Percentiles rank a stretch among this genome's conserved stretches.
phyloP scores from a whole-genome alignment of 2,329 filamentous ascomycete species.

The Fusarium ambrosium region DNA sequence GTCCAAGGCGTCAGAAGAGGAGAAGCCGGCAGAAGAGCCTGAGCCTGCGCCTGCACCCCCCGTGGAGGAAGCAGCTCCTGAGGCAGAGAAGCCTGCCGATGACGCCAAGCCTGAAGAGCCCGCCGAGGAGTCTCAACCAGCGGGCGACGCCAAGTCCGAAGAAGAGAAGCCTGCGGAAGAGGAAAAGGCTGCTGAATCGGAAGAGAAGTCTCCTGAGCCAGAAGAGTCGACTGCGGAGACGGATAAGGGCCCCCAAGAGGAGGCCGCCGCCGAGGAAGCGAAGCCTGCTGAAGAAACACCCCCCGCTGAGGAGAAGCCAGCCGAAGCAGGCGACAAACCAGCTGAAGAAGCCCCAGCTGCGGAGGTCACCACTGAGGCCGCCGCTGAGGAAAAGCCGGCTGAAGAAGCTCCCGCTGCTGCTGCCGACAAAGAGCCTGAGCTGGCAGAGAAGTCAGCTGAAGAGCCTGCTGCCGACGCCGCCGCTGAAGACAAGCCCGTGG shows the following conservation, averaged over 20 bases:
- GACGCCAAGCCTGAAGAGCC: conserved; percentile 7
- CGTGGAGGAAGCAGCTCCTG: neutral
- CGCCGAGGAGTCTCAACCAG: neutral
- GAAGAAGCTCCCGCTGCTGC: neutral
- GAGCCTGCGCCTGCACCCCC: neutral
- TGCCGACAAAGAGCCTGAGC: neutral
- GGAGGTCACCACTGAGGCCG: conserved; percentile 24
- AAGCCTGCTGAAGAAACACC: conserved; percentile 8
- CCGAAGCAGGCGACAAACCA: conserved; percentile 14
- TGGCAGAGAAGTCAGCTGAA: neutral
- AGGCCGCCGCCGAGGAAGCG: neutral
- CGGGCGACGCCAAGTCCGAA: conserved; percentile 8
- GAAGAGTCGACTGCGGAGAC: conserved; percentile 5
- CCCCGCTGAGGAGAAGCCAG: conserved; percentile 15
- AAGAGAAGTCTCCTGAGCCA: neutral
- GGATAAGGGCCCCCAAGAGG: neutral
- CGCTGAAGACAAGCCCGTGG: conserved; percentile 10
- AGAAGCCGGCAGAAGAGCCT: conserved; percentile 6
- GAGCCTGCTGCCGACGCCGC: neutral
- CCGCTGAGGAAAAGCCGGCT: neutral
- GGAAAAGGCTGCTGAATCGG: neutral
- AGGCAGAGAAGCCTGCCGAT: conserved; percentile 15
- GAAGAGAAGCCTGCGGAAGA: conserved; percentile 2
- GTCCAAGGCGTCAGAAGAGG: neutral
- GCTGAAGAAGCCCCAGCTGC: conserved; percentile 22